Evolutionary conservation across 2,329 filamentous ascomycete species (phyloP).

Genomic region (Dactylella cylindrospora): DNA sequence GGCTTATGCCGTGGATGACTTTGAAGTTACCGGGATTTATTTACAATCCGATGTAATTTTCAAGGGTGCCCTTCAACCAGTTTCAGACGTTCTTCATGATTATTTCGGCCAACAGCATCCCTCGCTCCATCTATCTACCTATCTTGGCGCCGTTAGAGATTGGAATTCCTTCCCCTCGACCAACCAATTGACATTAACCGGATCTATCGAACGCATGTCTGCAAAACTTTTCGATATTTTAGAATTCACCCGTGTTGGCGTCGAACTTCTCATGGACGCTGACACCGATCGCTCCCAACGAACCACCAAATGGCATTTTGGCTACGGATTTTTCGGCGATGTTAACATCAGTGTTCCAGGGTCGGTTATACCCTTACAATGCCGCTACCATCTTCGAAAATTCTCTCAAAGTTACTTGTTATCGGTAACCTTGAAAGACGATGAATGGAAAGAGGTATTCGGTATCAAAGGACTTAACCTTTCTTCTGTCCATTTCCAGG

Average conservation of each 20-base stretch:
- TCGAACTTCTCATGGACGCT: slow-evolving; percentile 2
- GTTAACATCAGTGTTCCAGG: slow-evolving; percentile 3
- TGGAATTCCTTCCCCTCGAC: background rate
- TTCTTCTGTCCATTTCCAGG: slow-evolving; percentile 3
- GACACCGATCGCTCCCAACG: background rate
- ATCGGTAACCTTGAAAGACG: slow-evolving; percentile 1
- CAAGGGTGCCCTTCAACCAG: slow-evolving; percentile 1
- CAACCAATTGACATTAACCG: background rate
- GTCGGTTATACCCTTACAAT: slow-evolving; percentile 3
- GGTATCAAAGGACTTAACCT: slow-evolving; percentile 11
- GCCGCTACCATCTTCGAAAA: slow-evolving; percentile 2
- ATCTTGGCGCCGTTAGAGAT: slow-evolving; percentile 8
- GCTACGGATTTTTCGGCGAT: slow-evolving; percentile 10
- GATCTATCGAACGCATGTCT: slow-evolving; percentile 6
- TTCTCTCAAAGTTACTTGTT: background rate
- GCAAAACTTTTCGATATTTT: slow-evolving; percentile 7
- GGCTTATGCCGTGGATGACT: background rate
- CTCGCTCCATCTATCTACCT: slow-evolving; percentile 3
- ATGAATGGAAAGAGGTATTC: slow-evolving; percentile 10
- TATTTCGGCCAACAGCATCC: slow-evolving; percentile 9
- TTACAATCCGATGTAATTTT: slow-evolving; percentile 8
- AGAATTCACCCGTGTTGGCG: slow-evolving; percentile 10
- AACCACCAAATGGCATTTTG: slow-evolving; percentile 4
- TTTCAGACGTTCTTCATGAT: slow-evolving; percentile 9
- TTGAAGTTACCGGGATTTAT: background rate